Evolutionary conservation across 176 grass and related monocot genomes (phyloP).

Genomic region (Aegilops sharonensis): DNA sequence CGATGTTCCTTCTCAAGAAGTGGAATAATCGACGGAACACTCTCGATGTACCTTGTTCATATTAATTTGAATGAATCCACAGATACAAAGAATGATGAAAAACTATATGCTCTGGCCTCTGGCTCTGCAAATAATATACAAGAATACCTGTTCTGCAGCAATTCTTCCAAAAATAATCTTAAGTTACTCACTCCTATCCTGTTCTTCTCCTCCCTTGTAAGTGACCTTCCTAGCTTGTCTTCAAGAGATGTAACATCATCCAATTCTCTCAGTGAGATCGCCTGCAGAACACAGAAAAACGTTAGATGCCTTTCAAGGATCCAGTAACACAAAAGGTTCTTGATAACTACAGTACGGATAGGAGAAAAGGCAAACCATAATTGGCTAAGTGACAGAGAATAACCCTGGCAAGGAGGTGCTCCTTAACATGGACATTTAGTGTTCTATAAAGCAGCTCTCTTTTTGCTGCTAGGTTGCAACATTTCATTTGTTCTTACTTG

Average conservation of each 20-base stretch:
- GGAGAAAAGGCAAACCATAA: constrained; percentile 8
- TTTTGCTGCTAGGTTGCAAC: background rate
- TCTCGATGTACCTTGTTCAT: constrained; percentile 72
- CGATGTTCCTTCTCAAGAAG: constrained; percentile 83
- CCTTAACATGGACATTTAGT: background rate
- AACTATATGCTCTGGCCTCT: background rate
- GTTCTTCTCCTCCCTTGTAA: constrained; percentile 73
- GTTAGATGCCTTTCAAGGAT: constrained; percentile 4
- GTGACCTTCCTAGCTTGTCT: constrained; percentile 77
- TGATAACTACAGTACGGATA: background rate
- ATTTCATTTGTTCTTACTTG: constrained; percentile 9
- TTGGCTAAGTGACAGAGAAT: constrained; percentile 7
- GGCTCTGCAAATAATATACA: constrained; percentile 22
- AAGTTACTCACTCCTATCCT: constrained; percentile 76
- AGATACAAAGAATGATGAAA: constrained; percentile 15
- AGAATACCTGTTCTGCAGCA: constrained; percentile 76
- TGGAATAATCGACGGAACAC: constrained; percentile 84
- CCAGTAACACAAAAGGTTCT: background rate
- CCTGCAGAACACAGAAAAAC: constrained; percentile 41
- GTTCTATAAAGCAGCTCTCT: background rate
- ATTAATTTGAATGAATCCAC: constrained; percentile 20
- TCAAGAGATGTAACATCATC: constrained; percentile 79
- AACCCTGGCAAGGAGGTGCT: constrained; percentile 3
- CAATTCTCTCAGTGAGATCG: constrained; percentile 69
- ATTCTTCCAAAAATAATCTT: constrained; percentile 85